Base-by-base conservation (phyloP, 2,329 filamentous ascomycete genomes). In the Sporothrix variecibatus region DNA sequence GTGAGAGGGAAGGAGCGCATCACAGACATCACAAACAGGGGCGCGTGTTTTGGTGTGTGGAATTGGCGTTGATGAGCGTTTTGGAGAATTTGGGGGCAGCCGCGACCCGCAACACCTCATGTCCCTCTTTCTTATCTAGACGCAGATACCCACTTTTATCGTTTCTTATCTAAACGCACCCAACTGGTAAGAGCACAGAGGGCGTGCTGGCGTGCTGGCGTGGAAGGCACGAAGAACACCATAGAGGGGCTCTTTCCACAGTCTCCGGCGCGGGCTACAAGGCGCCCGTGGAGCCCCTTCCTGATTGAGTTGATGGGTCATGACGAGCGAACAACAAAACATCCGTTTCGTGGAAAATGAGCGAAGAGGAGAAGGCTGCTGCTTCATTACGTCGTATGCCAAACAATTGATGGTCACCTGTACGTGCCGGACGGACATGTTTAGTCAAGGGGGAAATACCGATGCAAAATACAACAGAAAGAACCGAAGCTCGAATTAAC, bases 101-200 rank as follows among this genome's bases (percentile, higher is more conserved):
- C n/a, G 51, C 51, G 51, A 53, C 51, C 40, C 40, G 9, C 40
- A 43, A 2, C 40, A 43, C 40, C 40, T 12, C 9, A 0, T 43
- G 56, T 2, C 6, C n/a, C n/a, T 20, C 1, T 43, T 68, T 34
- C 65, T 68, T 71, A 71, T 71, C 69, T 72, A 62, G 28, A 49
- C 53, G 53, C 70, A 15, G 5, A 34, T 51, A 5, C 34, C 51
- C 51, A 6, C 1, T 43, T 71, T 51, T 49, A 2, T 26, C 9
- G 7, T 17, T 34, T 23, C 38, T 64, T 72, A 72, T 72, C 70
- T 72, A 64, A 20, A 6, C 70, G 56, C 70, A 40, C 38, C 17
- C 8, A 38, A 49, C 2, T 6, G 43, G 23, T 11, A 68, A 51
- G 64, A n/a, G 11, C 64, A 68, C 40, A 68, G 64, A 31, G 6